Percentiles rank a stretch among this genome's conserved stretches.
These are phyloP conservation scores for Boletales sp. DNA, from an alignment of 768 basidiomycete species.

Conservation along the genomic window DNA sequence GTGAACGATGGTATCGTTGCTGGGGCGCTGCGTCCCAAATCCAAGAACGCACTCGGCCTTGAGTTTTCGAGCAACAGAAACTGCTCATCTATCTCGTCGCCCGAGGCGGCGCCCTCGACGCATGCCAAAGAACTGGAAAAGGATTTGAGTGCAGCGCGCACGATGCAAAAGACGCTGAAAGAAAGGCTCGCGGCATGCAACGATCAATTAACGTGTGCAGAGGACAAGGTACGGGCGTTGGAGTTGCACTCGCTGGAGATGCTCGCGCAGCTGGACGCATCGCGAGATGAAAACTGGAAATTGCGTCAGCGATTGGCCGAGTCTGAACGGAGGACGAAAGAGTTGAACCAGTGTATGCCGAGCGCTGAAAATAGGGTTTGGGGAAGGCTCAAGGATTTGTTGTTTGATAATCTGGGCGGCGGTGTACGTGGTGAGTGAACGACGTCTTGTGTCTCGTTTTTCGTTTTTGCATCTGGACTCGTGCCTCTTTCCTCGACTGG, in stretches of 20 bases:
- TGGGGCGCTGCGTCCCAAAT: slow-evolving; percentile 8
- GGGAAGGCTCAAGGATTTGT: slow-evolving; percentile 27
- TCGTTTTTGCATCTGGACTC: slow-evolving; percentile 5
- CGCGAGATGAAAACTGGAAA: slow-evolving; percentile 16
- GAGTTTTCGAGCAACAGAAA: slow-evolving; percentile 17
- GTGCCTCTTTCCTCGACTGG: neutral
- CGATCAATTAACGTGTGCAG: slow-evolving; percentile 11
- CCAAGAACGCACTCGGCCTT: slow-evolving; percentile 23
- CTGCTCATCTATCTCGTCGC: neutral
- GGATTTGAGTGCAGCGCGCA: slow-evolving; percentile 17
- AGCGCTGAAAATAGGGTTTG: slow-evolving; percentile 22
- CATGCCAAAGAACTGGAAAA: slow-evolving; percentile 23
- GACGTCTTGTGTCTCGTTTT: neutral
- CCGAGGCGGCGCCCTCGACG: neutral
- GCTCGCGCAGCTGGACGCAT: slow-evolving; percentile 14
- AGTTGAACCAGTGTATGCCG: slow-evolving; percentile 11
- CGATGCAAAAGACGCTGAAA: slow-evolving; percentile 13
- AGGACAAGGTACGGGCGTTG: slow-evolving; percentile 12
- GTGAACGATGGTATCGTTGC: slow-evolving; percentile 19
- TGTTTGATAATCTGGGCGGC: slow-evolving; percentile 25
- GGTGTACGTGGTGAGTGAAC: slow-evolving; percentile 19
- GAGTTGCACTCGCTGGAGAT: slow-evolving; percentile 23
- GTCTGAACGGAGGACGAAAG: slow-evolving; percentile 21
- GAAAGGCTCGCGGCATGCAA: slow-evolving; percentile 17
- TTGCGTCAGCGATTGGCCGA: slow-evolving; percentile 22